Base-by-base conservation (phyloP, 2,329 filamentous ascomycete species). In the Colletotrichum sp. region DNA sequence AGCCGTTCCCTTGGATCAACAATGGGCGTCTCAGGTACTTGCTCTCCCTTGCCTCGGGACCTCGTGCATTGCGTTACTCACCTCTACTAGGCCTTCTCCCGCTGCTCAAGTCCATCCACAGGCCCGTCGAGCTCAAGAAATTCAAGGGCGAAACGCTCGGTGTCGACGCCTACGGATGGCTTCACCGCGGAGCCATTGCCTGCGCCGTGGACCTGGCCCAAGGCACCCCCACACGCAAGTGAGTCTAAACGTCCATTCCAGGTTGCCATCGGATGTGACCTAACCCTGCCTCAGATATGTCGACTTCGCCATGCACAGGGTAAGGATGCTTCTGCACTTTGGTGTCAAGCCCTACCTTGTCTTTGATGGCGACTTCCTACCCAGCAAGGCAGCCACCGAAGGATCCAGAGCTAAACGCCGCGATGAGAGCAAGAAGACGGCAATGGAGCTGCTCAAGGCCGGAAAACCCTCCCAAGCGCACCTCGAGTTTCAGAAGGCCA, bases 141-240 rank as follows among this genome's bases (percentile, higher is more conserved):
- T 98, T 95, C 84, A 88, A 91, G 15, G 97, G 96, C 68, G 93
- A 98, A 85, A 98, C 94, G 2, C 90, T 99, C 63, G 98, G 95
- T n/a, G 93, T 99, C 44, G 97, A 99, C 85, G 96, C 95, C 73
- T 99, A 99, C 89, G 97, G 96, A 83, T 99, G 98, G 97, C 92
- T 99, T 71, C 97, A 99, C 85, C 94, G 97, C 79, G 98, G 96
- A 70, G 96, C 96, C 63, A 93, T 98, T 79, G 92, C 95, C 66
- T 99, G 96, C 87, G 95, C 96, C 78, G 92, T 97, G 81, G 97
- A 99, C 81, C 90, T 99, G 78, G 97, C 96, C 44, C 91, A 96
- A 81, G 95, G 92, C 81, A 97, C 95, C 83, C 96, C 95, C 16
- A 99, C 96, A 1, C 93, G 92, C 70, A 98, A 95, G 95, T 98